Percentiles rank a stretch among this genome's conserved stretches.
Conservation (phyloP, 2,329 filamentous ascomycete species). For the Capronia americana region DNA sequence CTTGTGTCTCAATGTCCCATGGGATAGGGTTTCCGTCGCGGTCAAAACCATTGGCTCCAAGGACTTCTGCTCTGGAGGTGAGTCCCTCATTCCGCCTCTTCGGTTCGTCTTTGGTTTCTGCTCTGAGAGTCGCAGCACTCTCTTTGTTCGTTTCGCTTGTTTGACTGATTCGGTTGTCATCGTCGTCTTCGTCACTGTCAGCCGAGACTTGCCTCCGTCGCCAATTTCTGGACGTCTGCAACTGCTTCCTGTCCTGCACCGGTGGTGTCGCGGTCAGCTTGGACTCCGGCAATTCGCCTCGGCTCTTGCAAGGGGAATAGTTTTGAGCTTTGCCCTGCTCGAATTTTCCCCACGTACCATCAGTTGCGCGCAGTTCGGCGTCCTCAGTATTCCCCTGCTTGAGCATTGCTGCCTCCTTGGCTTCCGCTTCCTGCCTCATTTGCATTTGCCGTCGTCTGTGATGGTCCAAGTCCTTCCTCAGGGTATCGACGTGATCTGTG, state of each 20-base stretch:
- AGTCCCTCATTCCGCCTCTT: constrained; percentile 6
- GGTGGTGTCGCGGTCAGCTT: constrained; percentile 34
- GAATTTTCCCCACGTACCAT: constrained; percentile 38
- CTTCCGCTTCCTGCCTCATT: constrained; percentile 35
- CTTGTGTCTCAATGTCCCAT: constrained; percentile 35
- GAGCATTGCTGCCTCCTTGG: constrained; percentile 31
- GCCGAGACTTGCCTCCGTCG: constrained; percentile 27
- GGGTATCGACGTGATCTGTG: constrained; percentile 36
- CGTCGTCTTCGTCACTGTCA: constrained; percentile 35
- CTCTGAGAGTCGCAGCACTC: background rate
- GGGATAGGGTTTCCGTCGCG: constrained; percentile 29
- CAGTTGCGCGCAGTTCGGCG: constrained; percentile 20
- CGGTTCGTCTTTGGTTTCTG: constrained; percentile 2
- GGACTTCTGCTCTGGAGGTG: constrained; percentile 20
- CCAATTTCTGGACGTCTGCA: constrained; percentile 16
- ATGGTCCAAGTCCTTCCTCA: constrained; percentile 38
- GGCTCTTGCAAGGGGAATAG: constrained; percentile 10
- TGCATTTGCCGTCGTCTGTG: constrained; percentile 33
- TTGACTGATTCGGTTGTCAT: constrained; percentile 9
- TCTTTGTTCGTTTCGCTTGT: background rate
- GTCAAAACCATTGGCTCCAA: constrained; percentile 28
- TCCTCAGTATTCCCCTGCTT: constrained; percentile 22
- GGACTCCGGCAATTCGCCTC: constrained; percentile 15
- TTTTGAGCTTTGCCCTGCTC: constrained; percentile 17
- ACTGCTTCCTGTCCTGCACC: constrained; percentile 32